These are phyloP conservation scores for Colletotrichum costaricense DNA, from an alignment of 2,329 filamentous ascomycete genomes.

Conservation along the genomic window DNA sequence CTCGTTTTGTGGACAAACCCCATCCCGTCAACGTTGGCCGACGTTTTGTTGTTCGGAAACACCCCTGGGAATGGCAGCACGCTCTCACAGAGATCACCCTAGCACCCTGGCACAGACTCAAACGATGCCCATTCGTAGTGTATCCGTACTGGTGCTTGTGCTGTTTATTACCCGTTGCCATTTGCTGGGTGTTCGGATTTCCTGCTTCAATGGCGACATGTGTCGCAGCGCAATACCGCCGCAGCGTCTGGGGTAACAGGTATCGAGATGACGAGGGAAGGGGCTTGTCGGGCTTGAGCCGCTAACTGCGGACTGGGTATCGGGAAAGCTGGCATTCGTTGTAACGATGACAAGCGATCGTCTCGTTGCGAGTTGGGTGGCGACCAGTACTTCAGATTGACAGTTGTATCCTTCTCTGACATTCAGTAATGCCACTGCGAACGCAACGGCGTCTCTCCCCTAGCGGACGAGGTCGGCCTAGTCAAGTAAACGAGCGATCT, in stretches of 20 bases:
- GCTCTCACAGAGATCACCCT: conserved; percentile 22
- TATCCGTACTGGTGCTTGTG: conserved; percentile 5
- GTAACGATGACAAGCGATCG: conserved; percentile 7
- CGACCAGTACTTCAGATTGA: conserved; percentile 1
- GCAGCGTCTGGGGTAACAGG: conserved; percentile 27
- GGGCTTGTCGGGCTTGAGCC: conserved; percentile 25
- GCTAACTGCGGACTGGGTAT: not conserved
- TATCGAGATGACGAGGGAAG: conserved; percentile 15
- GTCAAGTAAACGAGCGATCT: conserved; percentile 23
- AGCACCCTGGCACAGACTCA: conserved; percentile 23
- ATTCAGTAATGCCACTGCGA: conserved; percentile 17
- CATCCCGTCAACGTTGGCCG: conserved; percentile 31
- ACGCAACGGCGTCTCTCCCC: conserved; percentile 21
- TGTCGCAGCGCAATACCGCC: conserved; percentile 26
- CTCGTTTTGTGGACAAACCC: conserved; percentile 33
- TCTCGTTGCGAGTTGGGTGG: conserved; percentile 1
- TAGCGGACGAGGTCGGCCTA: conserved; percentile 16
- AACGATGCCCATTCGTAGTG: not conserved
- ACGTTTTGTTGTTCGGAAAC: conserved; percentile 34
- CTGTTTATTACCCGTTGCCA: not conserved
- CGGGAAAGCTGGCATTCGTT: conserved; percentile 15
- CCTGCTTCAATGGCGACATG: conserved; percentile 26
- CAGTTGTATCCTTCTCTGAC: not conserved
- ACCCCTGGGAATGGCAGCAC: conserved; percentile 26
- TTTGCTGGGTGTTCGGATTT: not conserved